Percentiles rank a stretch among this genome's conserved stretches.
These are phyloP conservation scores for Murraya paniculata DNA, from an alignment of 345 rosid species.

Conservation along the genomic window DNA sequence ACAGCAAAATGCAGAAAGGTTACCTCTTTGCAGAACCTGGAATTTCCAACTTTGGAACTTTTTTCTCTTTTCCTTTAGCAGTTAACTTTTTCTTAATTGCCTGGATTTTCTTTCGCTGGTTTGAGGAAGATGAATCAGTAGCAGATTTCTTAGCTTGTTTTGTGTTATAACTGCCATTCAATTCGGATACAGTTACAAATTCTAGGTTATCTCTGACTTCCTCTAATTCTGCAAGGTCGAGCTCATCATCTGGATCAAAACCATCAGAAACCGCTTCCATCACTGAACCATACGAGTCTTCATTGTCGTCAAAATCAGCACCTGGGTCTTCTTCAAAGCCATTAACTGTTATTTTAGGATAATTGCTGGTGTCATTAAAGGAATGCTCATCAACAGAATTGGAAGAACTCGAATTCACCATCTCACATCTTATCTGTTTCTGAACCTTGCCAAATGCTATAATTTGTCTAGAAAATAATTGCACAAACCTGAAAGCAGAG, in stretches of 20 bases:
- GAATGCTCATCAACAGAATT: conserved; percentile 27
- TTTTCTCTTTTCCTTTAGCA: conserved; percentile 36
- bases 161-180: conserved; percentile 7
- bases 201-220: conserved; percentile 34
- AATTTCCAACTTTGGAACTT: conserved; percentile 32
- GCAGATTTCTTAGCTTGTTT: conserved; percentile 5
- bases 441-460: conserved; percentile 69
- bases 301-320: conserved; percentile 20
- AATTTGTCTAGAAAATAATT: conserved; percentile 44
- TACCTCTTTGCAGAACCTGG: conserved; percentile 73
- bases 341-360: conserved; percentile 22
- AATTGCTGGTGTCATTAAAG: conserved; percentile 15
- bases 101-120: conserved; percentile 22
- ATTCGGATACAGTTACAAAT: conserved; percentile 18
- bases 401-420: conserved; percentile 30
- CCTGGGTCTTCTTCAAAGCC: conserved; percentile 10
- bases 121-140: conserved; percentile 11
- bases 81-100: conserved; percentile 29
- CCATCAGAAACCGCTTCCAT: conserved; percentile 18
- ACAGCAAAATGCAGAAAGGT: conserved; percentile 4
- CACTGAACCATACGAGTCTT: conserved; percentile 9
- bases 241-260: conserved; percentile 28
- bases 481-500: conserved; percentile 58
- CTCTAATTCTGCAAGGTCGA: conserved; percentile 20
- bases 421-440: conserved; percentile 68